Conservation (phyloP, 23 red algal genomes). For the Cyanidioschyzon merolae region DNA sequence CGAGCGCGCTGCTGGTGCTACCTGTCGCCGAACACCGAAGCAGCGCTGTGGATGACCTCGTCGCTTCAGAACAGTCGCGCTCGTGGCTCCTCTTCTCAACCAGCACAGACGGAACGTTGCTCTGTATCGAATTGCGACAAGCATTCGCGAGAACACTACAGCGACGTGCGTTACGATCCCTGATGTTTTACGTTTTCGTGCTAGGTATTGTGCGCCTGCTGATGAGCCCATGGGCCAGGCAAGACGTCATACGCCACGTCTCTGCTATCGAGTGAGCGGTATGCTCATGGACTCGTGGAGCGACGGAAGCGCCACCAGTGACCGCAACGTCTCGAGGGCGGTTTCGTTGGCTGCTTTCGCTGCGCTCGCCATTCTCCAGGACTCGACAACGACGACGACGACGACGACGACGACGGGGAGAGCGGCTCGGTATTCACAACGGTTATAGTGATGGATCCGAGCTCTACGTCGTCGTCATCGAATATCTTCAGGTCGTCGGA, state of each 20-base stretch:
- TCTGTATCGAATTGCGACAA: background rate
- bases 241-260: background rate
- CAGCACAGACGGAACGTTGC: background rate
- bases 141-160: background rate
- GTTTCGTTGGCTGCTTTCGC: too few species aligned
- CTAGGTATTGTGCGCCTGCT: background rate
- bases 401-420: too few species aligned
- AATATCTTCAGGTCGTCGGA: background rate
- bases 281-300: too few species aligned
- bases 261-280: too few species aligned
- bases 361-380: too few species aligned
- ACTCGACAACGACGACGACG: too few species aligned
- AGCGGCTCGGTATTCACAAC: too few species aligned
- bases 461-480: too few species aligned
- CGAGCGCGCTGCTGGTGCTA: background rate
- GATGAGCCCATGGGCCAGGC: background rate
- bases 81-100: background rate
- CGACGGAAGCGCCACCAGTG: too few species aligned
- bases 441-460: too few species aligned
- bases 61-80: background rate
- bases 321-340: too few species aligned
- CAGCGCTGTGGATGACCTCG: background rate
- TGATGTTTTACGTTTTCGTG: background rate
- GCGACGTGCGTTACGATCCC: background rate
- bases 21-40: background rate